Conservation (phyloP, 768 basidiomycete genomes). For the Calocybe cyanea region DNA sequence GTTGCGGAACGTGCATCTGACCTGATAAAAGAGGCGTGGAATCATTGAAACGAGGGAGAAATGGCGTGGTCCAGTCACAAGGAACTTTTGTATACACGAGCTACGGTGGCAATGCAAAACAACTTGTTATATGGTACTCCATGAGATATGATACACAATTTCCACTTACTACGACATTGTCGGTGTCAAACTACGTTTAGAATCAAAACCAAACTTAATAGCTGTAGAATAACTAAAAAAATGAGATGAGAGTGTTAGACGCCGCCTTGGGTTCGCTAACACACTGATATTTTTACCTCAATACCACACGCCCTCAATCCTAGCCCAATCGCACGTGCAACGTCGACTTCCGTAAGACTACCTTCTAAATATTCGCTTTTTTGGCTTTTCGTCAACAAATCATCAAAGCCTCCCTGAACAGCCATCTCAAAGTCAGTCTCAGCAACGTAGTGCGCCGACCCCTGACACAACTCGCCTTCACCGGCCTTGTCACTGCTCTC, state of each 20-base stretch:
- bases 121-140: too few species aligned
- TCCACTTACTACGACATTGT: too few species aligned
- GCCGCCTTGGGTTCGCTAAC: too few species aligned
- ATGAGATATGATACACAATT: too few species aligned
- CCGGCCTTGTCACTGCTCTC: background rate
- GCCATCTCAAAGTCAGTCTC: slow-evolving; percentile 18
- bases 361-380: slow-evolving; percentile 15
- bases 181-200: too few species aligned
- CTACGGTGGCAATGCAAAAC: too few species aligned
- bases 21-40: background rate
- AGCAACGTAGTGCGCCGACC: slow-evolving; percentile 2
- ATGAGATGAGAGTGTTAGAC: too few species aligned
- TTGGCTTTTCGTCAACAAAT: slow-evolving; percentile 13
- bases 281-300: slow-evolving; percentile 2
- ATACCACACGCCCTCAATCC: slow-evolving; percentile 20
- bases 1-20: slow-evolving; percentile 3
- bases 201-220: too few species aligned
- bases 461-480: slow-evolving; percentile 18
- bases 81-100: too few species aligned
- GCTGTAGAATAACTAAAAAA: too few species aligned
- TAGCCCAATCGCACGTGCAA: slow-evolving; percentile 22
- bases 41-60: too few species aligned
- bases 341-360: slow-evolving; percentile 20
- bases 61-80: too few species aligned
- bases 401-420: slow-evolving; percentile 15